Evolutionary conservation across 2,329 filamentous ascomycete genomes (phyloP), one percentile per base, ranked within the genome.

Genomic region (Fonsecaea erecta): DNA sequence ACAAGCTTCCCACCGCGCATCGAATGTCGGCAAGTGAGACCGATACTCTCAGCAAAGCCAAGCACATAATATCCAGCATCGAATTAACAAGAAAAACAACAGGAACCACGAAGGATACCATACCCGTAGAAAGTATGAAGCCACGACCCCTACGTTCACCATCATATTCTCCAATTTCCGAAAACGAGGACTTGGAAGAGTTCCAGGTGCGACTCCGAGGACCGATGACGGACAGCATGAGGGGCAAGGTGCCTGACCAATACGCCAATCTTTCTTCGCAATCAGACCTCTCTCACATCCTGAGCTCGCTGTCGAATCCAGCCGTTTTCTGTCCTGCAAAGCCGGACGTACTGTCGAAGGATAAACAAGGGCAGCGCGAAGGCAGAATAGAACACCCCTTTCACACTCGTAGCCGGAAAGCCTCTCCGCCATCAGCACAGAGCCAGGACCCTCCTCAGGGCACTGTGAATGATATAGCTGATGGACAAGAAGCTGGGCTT

Each of bases 131-230:
- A 2, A 54, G 6, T 18, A 43, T 30, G 5, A 21, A 26, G 24
- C n/a, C 57, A 61, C 48, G 55, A 35, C n/a, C 52, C 30, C 48
- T 46, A 32, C 30, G 43, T 11, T 40, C 43, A 3, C 60, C 55
- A 35, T 43, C 60, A 8, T 57, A 26, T 58, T 63, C 61, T 37
- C 40, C 61, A 16, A 63, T 63, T 34, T 40, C 61, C 14, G 58
- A 65, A 28, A 58, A 58, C 28, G 63, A 61, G 46, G 58, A 65
- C 46, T 18, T 56, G 21, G 32, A 60, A 34, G 61, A 63, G 16
- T 32, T 63, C 21, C 54, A 34, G 28, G 55, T 48, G 6, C 52
- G 59, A 37, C 43, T 63, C 26, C 30, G 52, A 21, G 37, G 35
- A 18, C 28, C 56, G 7, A 26, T 35, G 26, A 60, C 21, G n/a